Evolutionary conservation across 345 rosid genomes (phyloP).

Genomic region (Bruguiera sexangula): DNA sequence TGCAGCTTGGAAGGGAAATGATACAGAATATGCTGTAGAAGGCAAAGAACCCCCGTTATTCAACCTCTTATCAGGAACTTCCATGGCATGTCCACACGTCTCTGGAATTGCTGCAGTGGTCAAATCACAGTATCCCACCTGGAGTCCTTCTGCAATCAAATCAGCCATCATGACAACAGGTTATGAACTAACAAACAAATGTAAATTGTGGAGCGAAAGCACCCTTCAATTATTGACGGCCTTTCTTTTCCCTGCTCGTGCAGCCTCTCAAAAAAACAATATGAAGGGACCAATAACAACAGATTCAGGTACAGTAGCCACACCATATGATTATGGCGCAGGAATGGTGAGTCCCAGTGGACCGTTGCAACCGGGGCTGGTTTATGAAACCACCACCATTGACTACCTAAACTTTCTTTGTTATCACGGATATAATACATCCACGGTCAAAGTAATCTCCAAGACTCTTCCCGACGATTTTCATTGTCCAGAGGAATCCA

Average conservation of each 20-base stretch:
- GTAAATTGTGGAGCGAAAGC: neutral
- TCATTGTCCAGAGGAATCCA: constrained; percentile 51
- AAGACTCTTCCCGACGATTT: constrained; percentile 40
- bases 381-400: constrained; percentile 54
- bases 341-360: constrained; percentile 57
- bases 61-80: constrained; percentile 69
- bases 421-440: constrained; percentile 46
- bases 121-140: constrained; percentile 55
- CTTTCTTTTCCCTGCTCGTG: neutral
- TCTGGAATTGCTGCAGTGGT: constrained; percentile 58
- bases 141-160: constrained; percentile 63
- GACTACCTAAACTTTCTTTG: constrained; percentile 79
- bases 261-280: constrained; percentile 65
- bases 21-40: constrained; percentile 25
- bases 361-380: constrained; percentile 56
- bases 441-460: constrained; percentile 41
- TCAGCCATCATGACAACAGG: constrained; percentile 91
- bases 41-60: constrained; percentile 45
- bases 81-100: constrained; percentile 84
- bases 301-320: constrained; percentile 55
- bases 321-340: constrained; percentile 63
- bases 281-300: constrained; percentile 46
- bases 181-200: constrained; percentile 15
- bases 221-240: neutral
- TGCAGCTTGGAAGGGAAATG: constrained; percentile 76